Percentiles rank a stretch among this genome's conserved stretches.
phyloP scores from a whole-genome alignment of 2,329 filamentous ascomycete genomes.

The Calonectria hongkongensis region DNA sequence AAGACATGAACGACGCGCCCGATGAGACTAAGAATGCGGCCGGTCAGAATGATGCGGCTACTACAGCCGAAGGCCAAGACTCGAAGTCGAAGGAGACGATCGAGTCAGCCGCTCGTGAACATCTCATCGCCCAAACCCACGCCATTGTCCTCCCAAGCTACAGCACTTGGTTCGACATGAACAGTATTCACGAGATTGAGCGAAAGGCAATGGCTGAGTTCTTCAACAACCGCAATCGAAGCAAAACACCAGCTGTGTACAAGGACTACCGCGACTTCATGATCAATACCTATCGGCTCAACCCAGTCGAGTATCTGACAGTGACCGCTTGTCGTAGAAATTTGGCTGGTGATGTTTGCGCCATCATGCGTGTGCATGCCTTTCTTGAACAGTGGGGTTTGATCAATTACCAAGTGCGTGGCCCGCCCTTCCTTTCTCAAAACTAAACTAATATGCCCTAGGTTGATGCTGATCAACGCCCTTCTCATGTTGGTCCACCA shows the following conservation, averaged over 20 bases:
- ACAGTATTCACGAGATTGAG: conserved; percentile 91
- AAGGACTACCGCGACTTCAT: conserved; percentile 99
- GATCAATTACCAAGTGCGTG: conserved; percentile 94
- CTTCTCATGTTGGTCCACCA: conserved; percentile 95
- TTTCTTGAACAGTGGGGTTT: conserved; percentile 99
- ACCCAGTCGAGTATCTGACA: conserved; percentile 96
- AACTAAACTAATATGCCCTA: conserved; percentile 64
- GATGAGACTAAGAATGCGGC: conserved; percentile 70
- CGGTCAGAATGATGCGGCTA: conserved; percentile 66
- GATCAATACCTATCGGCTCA: conserved; percentile 99
- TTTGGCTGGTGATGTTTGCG: conserved; percentile 96
- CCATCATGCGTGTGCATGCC: conserved; percentile 98
- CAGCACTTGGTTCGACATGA: conserved; percentile 99
- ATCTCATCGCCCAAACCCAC: conserved; percentile 94
- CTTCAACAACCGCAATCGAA: conserved; percentile 98
- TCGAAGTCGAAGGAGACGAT: conserved; percentile 86
- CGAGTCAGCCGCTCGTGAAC: conserved; percentile 91
- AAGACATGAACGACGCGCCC: conserved; percentile 85
- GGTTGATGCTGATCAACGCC: conserved; percentile 97
- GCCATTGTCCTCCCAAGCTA: conserved; percentile 98
- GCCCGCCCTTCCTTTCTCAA: background rate
- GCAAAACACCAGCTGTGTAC: conserved; percentile 97
- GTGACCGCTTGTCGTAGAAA: conserved; percentile 97
- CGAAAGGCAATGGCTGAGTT: conserved; percentile 97
- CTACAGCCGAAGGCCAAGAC: conserved; percentile 72